phyloP scores from a whole-genome alignment of 2,329 filamentous ascomycete species.

The Aspergillus carbonarius region DNA sequence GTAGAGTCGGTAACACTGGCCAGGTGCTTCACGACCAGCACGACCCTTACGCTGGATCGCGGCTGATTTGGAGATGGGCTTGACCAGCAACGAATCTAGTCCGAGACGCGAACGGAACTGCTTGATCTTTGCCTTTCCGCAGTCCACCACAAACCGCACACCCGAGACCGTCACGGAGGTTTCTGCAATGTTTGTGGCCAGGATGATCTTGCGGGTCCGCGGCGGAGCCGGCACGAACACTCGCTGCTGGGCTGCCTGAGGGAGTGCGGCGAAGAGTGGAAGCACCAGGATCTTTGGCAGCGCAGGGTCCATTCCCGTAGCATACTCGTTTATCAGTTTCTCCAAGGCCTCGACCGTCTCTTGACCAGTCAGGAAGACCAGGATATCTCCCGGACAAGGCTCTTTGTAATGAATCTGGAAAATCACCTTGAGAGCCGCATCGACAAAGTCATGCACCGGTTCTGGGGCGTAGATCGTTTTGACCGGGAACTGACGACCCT shows the following conservation, averaged over 20 bases:
- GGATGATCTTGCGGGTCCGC: constrained; percentile 80
- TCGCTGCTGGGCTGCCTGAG: constrained; percentile 79
- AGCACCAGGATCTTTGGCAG: constrained; percentile 68
- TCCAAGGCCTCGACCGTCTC: constrained; percentile 86
- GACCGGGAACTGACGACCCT: constrained; percentile 85
- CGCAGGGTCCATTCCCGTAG: constrained; percentile 68
- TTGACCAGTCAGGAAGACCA: constrained; percentile 89
- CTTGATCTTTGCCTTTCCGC: constrained; percentile 91
- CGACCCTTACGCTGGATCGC: constrained; percentile 89
- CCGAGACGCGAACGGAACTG: constrained; percentile 81
- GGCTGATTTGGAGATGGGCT: constrained; percentile 88
- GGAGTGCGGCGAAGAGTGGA: constrained; percentile 85
- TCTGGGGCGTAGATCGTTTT: constrained; percentile 71
- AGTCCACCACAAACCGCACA: constrained; percentile 86
- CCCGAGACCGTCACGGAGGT: constrained; percentile 95
- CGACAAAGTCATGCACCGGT: constrained; percentile 77
- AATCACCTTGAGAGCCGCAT: constrained; percentile 75
- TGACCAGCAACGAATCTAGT: constrained; percentile 85
- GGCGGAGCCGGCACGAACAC: constrained; percentile 76
- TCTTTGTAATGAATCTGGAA: constrained; percentile 85
- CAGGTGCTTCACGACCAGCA: constrained; percentile 86
- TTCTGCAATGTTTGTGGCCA: constrained; percentile 97
- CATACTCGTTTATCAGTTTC: constrained; percentile 76
- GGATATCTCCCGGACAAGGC: constrained; percentile 86
- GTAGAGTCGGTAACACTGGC: constrained; percentile 87